Evolutionary conservation across 176 grass and related monocot species (phyloP).

Genomic region (Triticum timopheevii): DNA sequence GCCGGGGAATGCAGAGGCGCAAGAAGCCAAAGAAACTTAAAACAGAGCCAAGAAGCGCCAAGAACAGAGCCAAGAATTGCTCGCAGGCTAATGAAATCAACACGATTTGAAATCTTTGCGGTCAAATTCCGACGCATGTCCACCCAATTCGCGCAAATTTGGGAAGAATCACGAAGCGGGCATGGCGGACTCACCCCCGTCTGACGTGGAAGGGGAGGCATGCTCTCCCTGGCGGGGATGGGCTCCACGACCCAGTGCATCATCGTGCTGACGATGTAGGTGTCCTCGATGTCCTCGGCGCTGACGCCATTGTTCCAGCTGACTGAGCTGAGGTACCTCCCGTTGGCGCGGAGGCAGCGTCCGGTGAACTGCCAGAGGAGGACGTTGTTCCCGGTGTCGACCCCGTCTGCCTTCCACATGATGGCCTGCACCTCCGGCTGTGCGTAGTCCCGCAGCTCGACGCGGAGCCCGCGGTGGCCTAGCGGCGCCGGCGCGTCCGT

Average conservation of each 20-base stretch:
- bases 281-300: too few species aligned
- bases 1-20: neutral
- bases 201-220: too few species aligned
- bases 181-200: too few species aligned
- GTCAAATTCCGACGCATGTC: too few species aligned
- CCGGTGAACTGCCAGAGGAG: neutral
- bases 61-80: neutral
- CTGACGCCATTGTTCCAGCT: neutral
- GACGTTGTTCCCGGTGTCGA: neutral
- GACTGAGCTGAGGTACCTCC: neutral
- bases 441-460: neutral
- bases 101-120: too few species aligned
- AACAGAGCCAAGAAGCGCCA: neutral
- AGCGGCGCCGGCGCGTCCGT: too few species aligned
- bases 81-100: neutral
- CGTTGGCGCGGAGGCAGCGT: constrained; percentile 13
- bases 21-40: too few species aligned
- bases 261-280: too few species aligned
- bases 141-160: neutral
- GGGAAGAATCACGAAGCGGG: neutral
- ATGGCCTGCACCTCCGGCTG: neutral
- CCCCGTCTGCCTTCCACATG: neutral
- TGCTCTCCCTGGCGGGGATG: too few species aligned
- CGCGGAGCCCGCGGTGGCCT: neutral
- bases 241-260: too few species aligned